Conservation (phyloP, 164 flowering plant genomes). For the Chimonanthus salicifolius region DNA sequence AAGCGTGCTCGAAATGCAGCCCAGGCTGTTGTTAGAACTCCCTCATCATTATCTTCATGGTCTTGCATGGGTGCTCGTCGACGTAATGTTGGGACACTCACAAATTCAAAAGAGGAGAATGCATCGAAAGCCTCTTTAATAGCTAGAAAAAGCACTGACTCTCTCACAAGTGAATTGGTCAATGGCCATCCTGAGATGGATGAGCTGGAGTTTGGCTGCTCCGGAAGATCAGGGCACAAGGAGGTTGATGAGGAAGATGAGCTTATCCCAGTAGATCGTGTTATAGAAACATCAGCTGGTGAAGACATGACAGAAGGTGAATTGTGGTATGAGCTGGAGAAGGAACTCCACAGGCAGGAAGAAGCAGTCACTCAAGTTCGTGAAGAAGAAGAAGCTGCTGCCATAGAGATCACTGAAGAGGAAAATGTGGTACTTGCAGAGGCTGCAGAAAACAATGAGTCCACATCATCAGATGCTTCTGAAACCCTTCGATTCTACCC, state of each 20-base stretch:
- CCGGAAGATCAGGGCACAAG: constrained; percentile 32
- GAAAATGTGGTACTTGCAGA: constrained; percentile 41
- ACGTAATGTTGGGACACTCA: constrained; percentile 34
- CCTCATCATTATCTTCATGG: constrained; percentile 76
- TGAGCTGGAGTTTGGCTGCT: constrained; percentile 19
- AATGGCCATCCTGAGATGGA: constrained; percentile 13
- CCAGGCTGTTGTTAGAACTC: constrained; percentile 78
- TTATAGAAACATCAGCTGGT: constrained; percentile 22
- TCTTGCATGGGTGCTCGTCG: constrained; percentile 92
- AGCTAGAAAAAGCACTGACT: constrained; percentile 29
- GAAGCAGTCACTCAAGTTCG: constrained; percentile 29
- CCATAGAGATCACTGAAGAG: constrained; percentile 60
- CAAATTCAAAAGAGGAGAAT: constrained; percentile 34
- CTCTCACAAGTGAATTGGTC: constrained; percentile 28
- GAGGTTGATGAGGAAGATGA: constrained; percentile 64
- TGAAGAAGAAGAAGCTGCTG: constrained; percentile 70
- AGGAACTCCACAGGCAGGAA: constrained; percentile 60
- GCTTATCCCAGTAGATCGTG: constrained; percentile 25
- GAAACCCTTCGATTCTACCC: constrained; percentile 72
- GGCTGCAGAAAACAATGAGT: constrained; percentile 31
- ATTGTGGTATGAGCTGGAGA: constrained; percentile 76
- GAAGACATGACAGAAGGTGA: constrained; percentile 77
- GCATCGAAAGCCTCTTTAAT: constrained; percentile 37
- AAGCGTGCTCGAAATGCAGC: constrained; percentile 90
- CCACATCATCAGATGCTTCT: constrained; percentile 33